Conservation (phyloP, 805 yeast genomes). For the Kluyveromyces aestuarii region DNA sequence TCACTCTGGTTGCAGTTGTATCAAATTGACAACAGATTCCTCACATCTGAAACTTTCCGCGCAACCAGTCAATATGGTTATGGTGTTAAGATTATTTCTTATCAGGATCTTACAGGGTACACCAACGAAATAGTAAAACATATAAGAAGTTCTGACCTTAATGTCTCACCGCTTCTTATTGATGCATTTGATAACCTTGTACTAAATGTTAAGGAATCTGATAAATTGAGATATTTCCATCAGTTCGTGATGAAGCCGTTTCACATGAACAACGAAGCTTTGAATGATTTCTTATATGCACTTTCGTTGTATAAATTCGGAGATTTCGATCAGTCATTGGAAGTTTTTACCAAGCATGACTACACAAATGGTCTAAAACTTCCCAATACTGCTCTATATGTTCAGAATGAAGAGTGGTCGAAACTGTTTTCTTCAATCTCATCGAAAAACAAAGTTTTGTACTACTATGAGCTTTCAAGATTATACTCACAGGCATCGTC, state of each 20-base stretch:
- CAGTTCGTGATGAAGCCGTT: conserved; percentile 14
- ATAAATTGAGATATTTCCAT: conserved; percentile 7
- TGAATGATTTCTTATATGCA: conserved; percentile 22
- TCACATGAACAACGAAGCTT: conserved; percentile 11
- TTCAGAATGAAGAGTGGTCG: conserved; percentile 15
- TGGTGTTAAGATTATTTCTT: conserved; percentile 20
- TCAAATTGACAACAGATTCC: conserved; percentile 14
- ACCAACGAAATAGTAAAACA: background rate
- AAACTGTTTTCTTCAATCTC: conserved; percentile 14
- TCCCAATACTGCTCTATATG: conserved; percentile 14
- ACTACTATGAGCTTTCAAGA: conserved; percentile 19
- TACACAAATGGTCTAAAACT: conserved; percentile 13
- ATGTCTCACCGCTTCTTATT: background rate
- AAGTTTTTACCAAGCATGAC: conserved; percentile 19
- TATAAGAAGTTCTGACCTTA: background rate
- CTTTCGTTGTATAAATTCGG: conserved; percentile 18
- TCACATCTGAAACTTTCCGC: conserved; percentile 14
- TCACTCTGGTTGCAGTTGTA: conserved; percentile 18
- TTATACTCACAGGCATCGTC: conserved; percentile 15
- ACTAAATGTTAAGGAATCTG: conserved; percentile 5
- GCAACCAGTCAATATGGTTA: conserved; percentile 15
- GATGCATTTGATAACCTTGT: conserved; percentile 2
- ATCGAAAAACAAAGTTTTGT: conserved; percentile 12
- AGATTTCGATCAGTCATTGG: conserved; percentile 18
- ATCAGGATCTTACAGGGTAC: conserved; percentile 9